Evolutionary conservation across 805 yeast species (phyloP).

Genomic region (Ogataea polymorpha): DNA sequence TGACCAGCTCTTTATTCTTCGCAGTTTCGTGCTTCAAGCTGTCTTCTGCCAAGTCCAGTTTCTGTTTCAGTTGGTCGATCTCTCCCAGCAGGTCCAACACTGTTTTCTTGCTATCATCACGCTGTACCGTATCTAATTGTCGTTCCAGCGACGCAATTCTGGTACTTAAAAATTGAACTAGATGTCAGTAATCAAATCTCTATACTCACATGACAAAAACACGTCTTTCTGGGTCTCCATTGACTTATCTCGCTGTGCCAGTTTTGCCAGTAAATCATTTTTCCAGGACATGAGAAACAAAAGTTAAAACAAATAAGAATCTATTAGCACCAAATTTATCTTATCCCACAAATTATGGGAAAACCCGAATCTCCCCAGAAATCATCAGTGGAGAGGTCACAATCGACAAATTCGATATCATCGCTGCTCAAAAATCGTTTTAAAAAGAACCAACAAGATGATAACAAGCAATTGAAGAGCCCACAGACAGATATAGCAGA

Average conservation of each 20-base stretch:
- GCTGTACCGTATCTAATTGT: conserved; percentile 14
- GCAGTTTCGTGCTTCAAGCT: conserved; percentile 9
- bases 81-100: conserved; percentile 13
- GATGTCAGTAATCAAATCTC: conserved; percentile 4
- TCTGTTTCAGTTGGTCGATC: conserved; percentile 2
- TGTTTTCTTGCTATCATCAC: conserved; percentile 17
- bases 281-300: conserved; percentile 19
- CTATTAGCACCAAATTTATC: background rate
- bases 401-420: conserved; percentile 20
- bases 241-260: conserved; percentile 19
- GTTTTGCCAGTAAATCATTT: conserved; percentile 16
- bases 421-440: conserved; percentile 23
- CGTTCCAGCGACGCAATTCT: conserved; percentile 13
- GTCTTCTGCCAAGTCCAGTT: too few relatives aligned
- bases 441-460: conserved; percentile 8
- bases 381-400: conserved; percentile 15
- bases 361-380: conserved; percentile 2
- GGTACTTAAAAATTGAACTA: conserved; percentile 16
- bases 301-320: conserved; percentile 1
- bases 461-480: background rate
- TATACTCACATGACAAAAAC: conserved; percentile 23
- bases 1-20: conserved; percentile 7
- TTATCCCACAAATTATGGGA: conserved; percentile 5
- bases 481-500: background rate
- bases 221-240: conserved; percentile 12